phyloP scores from a whole-genome alignment of 2,329 filamentous ascomycete genomes.

The Claviceps maximensis region DNA sequence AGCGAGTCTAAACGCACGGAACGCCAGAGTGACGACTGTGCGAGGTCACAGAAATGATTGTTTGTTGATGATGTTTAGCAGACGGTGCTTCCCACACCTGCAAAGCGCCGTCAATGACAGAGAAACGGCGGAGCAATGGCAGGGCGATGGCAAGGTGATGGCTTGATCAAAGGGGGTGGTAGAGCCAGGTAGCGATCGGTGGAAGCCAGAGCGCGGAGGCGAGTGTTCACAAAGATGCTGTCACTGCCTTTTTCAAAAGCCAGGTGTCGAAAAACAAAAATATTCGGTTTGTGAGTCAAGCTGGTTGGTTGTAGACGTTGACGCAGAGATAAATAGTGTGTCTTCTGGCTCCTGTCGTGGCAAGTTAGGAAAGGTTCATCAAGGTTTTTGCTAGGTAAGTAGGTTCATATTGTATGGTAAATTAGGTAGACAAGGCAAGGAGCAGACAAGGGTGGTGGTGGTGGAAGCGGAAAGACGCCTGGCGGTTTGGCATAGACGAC shows the following conservation, averaged over 20 bases:
- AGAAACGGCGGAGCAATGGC: too few species aligned
- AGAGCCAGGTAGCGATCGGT: neutral
- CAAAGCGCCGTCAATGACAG: neutral
- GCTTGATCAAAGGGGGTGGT: neutral
- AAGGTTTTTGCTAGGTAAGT: neutral
- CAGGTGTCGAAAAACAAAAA: neutral
- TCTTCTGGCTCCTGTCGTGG: neutral
- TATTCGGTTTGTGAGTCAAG: neutral
- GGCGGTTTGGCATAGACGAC: neutral
- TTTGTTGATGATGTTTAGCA: neutral
- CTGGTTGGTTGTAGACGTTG: neutral
- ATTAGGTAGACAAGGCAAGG: neutral
- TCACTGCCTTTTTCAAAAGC: neutral
- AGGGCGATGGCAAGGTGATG: neutral
- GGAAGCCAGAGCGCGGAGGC: neutral
- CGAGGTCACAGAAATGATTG: neutral
- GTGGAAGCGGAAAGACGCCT: conserved; percentile 3
- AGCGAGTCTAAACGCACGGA: conserved; percentile 38
- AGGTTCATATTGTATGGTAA: neutral
- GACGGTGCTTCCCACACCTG: neutral
- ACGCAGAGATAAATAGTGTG: neutral
- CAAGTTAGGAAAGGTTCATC: neutral
- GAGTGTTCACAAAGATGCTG: neutral
- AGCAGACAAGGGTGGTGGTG: neutral
- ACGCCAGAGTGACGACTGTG: conserved; percentile 33